phyloP scores from a whole-genome alignment of 1,139 yeast genomes.

The Dujonia santamariae region DNA sequence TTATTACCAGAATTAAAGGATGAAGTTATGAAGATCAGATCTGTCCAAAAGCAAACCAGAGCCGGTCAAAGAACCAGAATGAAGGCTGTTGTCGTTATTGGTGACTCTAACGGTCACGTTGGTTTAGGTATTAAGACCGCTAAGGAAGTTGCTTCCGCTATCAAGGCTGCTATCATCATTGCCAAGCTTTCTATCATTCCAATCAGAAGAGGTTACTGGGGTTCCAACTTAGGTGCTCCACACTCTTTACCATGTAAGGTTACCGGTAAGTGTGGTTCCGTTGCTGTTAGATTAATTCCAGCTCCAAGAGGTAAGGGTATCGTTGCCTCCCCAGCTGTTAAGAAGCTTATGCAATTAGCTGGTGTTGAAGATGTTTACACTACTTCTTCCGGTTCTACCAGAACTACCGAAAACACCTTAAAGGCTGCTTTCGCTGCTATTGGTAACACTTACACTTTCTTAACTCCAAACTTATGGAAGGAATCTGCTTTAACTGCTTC shows the following conservation, averaged over 20 bases:
- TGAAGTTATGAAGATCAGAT: slow-evolving; percentile 99
- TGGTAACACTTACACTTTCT: slow-evolving; percentile 99
- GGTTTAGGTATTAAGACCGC: slow-evolving; percentile 99
- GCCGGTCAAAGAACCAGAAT: slow-evolving; percentile 99
- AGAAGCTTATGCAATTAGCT: slow-evolving; percentile 97
- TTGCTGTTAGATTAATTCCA: slow-evolving; percentile 96
- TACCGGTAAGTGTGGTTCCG: slow-evolving; percentile 99
- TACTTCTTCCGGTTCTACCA: slow-evolving; percentile 97
- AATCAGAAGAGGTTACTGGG: slow-evolving; percentile 99
- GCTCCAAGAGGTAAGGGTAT: slow-evolving; percentile 99
- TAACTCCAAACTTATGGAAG: slow-evolving; percentile 99
- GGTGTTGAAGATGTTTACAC: slow-evolving; percentile 99
- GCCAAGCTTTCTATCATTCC: slow-evolving; percentile 99
- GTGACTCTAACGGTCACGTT: slow-evolving; percentile 99
- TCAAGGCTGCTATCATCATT: slow-evolving; percentile 98
- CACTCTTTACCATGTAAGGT: slow-evolving; percentile 98
- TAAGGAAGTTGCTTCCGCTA: slow-evolving; percentile 99
- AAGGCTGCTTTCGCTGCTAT: slow-evolving; percentile 99
- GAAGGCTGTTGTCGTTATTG: slow-evolving; percentile 99
- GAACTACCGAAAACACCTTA: slow-evolving; percentile 99
- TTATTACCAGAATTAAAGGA: slow-evolving; percentile 95
- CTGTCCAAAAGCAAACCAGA: slow-evolving; percentile 99
- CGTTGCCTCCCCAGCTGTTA: slow-evolving; percentile 99
- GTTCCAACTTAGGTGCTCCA: slow-evolving; percentile 99
- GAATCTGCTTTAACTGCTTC: slow-evolving; percentile 80